Conservation (phyloP, 495 filamentous ascomycete species). For the Penicillium malachiteum region DNA sequence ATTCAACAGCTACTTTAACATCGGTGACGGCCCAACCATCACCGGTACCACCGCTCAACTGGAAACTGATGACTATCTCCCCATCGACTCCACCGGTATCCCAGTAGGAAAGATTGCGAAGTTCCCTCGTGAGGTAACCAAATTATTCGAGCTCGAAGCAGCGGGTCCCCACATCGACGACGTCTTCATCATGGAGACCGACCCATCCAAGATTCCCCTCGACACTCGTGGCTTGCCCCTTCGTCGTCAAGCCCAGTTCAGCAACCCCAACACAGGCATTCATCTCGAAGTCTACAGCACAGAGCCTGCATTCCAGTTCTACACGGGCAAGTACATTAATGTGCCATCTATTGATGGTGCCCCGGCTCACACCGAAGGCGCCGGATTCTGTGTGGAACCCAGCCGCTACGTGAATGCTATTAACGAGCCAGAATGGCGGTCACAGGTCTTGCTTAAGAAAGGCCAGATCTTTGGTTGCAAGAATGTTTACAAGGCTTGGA, state of each 20-base stretch:
- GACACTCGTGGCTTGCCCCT: slow-evolving; percentile 73
- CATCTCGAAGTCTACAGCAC: slow-evolving; percentile 84
- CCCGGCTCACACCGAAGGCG: slow-evolving; percentile 60
- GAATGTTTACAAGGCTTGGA: slow-evolving; percentile 81
- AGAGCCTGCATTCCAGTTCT: slow-evolving; percentile 95
- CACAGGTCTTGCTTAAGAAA: slow-evolving; percentile 72
- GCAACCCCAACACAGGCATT: slow-evolving; percentile 67
- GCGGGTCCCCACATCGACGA: slow-evolving; percentile 78
- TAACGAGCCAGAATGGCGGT: slow-evolving; percentile 76
- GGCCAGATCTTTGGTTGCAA: slow-evolving; percentile 75
- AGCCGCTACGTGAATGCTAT: slow-evolving; percentile 85
- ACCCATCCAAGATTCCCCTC: slow-evolving; percentile 60
- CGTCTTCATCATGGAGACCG: slow-evolving; percentile 76
- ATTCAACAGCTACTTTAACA: slow-evolving; percentile 83
- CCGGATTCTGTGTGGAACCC: slow-evolving; percentile 88
- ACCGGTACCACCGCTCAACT: slow-evolving; percentile 74
- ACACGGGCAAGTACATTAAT: slow-evolving; percentile 81
- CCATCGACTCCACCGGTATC: slow-evolving; percentile 67
- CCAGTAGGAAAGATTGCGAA: slow-evolving; percentile 49
- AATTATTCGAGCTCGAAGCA: slow-evolving; percentile 66
- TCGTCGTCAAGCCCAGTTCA: slow-evolving; percentile 61
- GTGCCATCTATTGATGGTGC: slow-evolving; percentile 67
- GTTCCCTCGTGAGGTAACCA: slow-evolving; percentile 55
- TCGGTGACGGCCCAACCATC: slow-evolving; percentile 64
- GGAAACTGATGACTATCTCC: slow-evolving; percentile 68